Conservation (phyloP, 345 rosid genomes). For the Garcia nutans region DNA sequence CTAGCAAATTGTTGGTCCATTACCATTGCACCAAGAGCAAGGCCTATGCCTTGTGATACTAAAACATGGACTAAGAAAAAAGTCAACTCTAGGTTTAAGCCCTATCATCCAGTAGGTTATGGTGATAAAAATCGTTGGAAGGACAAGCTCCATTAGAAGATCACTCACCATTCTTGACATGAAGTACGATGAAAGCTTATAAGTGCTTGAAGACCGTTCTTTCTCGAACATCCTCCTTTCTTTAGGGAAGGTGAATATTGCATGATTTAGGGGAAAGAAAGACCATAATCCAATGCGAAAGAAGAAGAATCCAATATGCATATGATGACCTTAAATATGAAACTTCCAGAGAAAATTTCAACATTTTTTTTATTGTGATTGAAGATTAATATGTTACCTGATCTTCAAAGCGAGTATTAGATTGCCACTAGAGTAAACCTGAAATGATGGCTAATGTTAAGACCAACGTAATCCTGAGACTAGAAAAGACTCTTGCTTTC, state of each 20-base stretch:
- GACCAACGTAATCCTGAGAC: conserved; percentile 38
- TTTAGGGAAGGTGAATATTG: conserved; percentile 78
- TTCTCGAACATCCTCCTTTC: conserved; percentile 79
- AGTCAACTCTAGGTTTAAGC: conserved; percentile 34
- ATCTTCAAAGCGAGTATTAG: conserved; percentile 51
- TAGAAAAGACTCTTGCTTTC: conserved; percentile 43
- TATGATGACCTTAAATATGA: neutral
- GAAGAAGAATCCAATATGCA: conserved; percentile 77
- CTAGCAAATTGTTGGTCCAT: conserved; percentile 46
- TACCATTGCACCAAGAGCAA: conserved; percentile 54
- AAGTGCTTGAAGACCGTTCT: conserved; percentile 84
- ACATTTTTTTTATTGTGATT: too few relatives aligned
- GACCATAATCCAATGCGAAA: conserved; percentile 65
- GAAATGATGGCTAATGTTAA: conserved; percentile 31
- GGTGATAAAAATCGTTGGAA: conserved; percentile 51
- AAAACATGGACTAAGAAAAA: conserved; percentile 40
- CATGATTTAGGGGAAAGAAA: conserved; percentile 66
- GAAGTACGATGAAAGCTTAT: conserved; percentile 80
- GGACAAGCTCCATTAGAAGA: conserved; percentile 74
- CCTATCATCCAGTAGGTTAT: conserved; percentile 80
- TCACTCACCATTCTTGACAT: conserved; percentile 55
- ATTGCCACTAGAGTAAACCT: conserved; percentile 57
- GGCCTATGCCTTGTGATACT: conserved; percentile 53
- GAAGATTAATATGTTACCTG: conserved; percentile 38
- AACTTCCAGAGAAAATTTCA: too few relatives aligned